These are phyloP conservation scores for Leishmania gerbilli DNA, from an alignment of 208 protist species.

Conservation along the genomic window DNA sequence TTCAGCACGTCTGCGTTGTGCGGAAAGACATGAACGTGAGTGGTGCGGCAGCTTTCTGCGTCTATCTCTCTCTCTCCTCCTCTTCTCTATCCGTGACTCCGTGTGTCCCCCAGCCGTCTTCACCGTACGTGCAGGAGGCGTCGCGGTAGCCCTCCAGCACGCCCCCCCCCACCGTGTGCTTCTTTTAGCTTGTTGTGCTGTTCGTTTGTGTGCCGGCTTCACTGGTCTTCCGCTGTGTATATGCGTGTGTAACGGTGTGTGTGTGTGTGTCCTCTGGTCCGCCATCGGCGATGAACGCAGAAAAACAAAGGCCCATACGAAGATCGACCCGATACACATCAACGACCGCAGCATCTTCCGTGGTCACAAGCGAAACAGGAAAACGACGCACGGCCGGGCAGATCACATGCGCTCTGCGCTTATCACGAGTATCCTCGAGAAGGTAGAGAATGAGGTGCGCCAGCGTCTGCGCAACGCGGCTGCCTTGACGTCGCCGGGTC, in stretches of 20 bases:
- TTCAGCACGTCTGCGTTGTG: background rate
- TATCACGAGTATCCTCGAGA: conserved; percentile 14
- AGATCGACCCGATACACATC: background rate
- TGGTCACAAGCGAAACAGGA: background rate
- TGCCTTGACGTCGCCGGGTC: conserved; percentile 6
- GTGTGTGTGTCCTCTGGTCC: background rate
- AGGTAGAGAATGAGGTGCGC: conserved; percentile 23
- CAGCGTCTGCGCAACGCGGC: background rate
- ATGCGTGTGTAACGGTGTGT: background rate
- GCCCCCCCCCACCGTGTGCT: background rate
- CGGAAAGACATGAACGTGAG: background rate
- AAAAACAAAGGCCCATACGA: too few species aligned
- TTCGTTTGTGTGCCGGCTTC: background rate
- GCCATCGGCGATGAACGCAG: background rate
- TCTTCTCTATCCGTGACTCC: background rate
- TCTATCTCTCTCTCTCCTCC: background rate
- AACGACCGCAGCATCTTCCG: background rate
- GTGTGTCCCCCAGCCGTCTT: background rate
- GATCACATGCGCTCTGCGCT: background rate
- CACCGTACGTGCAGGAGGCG: background rate
- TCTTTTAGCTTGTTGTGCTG: background rate
- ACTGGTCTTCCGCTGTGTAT: background rate
- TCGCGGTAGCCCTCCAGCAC: background rate
- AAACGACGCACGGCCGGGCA: background rate
- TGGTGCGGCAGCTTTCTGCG: background rate